Percentiles rank a stretch among this genome's conserved stretches.
Evolutionary conservation across 1,139 yeast genomes (phyloP).

Genomic region (Debaryomyces sp.): DNA sequence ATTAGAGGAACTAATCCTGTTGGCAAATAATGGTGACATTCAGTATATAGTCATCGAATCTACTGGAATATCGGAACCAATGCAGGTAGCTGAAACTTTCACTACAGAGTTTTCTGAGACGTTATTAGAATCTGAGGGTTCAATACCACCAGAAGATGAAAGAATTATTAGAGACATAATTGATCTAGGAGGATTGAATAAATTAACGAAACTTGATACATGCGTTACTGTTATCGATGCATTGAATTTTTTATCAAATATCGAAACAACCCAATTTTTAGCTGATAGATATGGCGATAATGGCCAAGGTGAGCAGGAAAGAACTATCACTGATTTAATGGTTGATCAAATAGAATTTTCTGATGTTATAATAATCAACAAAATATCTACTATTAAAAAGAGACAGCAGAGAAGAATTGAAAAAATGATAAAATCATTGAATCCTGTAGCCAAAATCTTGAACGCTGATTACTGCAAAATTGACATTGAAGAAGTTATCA

Average conservation of each 20-base stretch:
- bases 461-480: conserved; percentile 38
- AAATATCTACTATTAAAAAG: conserved; percentile 28
- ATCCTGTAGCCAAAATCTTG: conserved; percentile 43
- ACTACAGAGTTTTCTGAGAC: conserved; percentile 40
- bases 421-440: conserved; percentile 33
- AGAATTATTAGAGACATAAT: conserved; percentile 31
- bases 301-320: conserved; percentile 40
- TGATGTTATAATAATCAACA: conserved; percentile 45
- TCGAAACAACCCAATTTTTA: conserved; percentile 46
- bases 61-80: conserved; percentile 51
- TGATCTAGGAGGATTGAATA: conserved; percentile 40
- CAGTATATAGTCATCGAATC: conserved; percentile 48
- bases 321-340: conserved; percentile 48
- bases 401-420: conserved; percentile 27
- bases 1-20: conserved; percentile 40
- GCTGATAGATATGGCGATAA: conserved; percentile 41
- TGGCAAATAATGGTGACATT: conserved; percentile 35
- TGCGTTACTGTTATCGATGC: conserved; percentile 51
- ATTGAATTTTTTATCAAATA: conserved; percentile 37
- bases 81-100: conserved; percentile 54
- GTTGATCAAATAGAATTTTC: conserved; percentile 51
- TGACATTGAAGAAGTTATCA: conserved; percentile 32
- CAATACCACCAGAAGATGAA: conserved; percentile 20
- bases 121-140: conserved; percentile 15
- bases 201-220: conserved; percentile 42